phyloP scores from a whole-genome alignment of 805 yeast genomes.

The Zygoascus bituminiphila region DNA sequence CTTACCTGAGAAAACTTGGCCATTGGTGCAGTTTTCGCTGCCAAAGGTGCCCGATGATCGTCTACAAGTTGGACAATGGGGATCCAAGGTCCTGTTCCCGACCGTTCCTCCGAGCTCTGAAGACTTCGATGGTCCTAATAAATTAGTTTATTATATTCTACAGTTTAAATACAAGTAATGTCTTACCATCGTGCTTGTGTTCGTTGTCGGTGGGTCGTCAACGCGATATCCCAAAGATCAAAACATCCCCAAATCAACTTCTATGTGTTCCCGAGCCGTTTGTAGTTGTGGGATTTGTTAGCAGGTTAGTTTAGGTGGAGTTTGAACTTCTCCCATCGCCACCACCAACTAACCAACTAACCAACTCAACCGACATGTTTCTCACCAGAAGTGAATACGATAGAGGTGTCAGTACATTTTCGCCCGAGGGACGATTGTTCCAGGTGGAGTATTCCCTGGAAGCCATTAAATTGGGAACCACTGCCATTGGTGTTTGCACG shows the following conservation, averaged over 20 bases:
- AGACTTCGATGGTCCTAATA: no score
- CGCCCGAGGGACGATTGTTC: constrained; percentile 97
- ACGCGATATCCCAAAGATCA: no score
- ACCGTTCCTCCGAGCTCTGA: no score
- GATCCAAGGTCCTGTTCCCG: no score
- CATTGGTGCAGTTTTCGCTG: constrained; percentile 12
- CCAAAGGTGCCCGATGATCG: constrained; percentile 8
- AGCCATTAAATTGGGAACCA: constrained; percentile 94
- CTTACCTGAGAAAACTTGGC: constrained; percentile 16
- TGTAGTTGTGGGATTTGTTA: no score
- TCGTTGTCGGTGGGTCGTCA: no score
- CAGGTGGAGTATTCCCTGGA: constrained; percentile 97
- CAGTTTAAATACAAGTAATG: no score
- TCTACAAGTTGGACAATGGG: constrained; percentile 7
- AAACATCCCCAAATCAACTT: no score
- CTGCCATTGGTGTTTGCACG: constrained; percentile 95
- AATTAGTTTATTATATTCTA: no score
- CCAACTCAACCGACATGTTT: constrained; percentile 52
- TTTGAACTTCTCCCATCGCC: constrained; percentile 1
- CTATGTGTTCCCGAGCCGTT: no score
- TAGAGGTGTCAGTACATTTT: constrained; percentile 96
- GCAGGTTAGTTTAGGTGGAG: no score
- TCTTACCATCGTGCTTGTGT: no score
- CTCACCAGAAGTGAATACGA: constrained; percentile 99
- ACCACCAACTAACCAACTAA: neutral